phyloP scores from a whole-genome alignment of 2,329 filamentous ascomycete species.

The Hymenoscyphus salicellus region DNA sequence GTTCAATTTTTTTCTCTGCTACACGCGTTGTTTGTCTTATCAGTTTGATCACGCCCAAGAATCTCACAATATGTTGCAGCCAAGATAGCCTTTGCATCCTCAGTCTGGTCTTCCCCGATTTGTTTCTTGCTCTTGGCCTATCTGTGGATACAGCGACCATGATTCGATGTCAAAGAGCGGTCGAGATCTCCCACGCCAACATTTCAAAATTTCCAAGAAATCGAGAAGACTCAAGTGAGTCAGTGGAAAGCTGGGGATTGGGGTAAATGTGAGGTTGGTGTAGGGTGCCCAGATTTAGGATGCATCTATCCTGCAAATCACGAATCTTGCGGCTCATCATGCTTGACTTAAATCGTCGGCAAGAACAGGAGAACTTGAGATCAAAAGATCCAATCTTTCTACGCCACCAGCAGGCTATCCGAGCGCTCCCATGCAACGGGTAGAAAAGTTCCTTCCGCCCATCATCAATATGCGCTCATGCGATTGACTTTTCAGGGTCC shows the following conservation, averaged over 20 bases:
- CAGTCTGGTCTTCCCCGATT: neutral
- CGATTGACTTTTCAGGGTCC: neutral
- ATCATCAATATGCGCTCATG: neutral
- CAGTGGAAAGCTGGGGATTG: neutral
- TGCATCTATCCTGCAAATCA: neutral
- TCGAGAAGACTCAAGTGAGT: neutral
- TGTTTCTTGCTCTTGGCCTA: neutral
- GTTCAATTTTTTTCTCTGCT: too few relatives aligned
- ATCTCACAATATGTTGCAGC: neutral
- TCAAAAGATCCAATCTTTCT: neutral
- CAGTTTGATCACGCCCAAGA: neutral
- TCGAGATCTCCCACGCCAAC: neutral
- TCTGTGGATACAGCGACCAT: neutral
- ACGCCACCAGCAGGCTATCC: neutral
- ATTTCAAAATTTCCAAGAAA: neutral
- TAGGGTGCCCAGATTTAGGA: neutral
- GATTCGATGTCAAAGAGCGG: neutral
- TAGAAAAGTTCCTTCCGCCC: neutral
- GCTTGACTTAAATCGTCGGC: neutral
- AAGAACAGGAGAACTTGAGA: too few relatives aligned
- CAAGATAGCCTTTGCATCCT: neutral
- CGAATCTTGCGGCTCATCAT: neutral
- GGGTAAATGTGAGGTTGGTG: neutral
- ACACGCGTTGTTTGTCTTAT: too few relatives aligned
- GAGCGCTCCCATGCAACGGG: neutral